A percentile compares a stretch with the other conserved stretches of the same genome.
Conservation (phyloP, 83 land plant genomes). For the Isoetes engelmannii region DNA sequence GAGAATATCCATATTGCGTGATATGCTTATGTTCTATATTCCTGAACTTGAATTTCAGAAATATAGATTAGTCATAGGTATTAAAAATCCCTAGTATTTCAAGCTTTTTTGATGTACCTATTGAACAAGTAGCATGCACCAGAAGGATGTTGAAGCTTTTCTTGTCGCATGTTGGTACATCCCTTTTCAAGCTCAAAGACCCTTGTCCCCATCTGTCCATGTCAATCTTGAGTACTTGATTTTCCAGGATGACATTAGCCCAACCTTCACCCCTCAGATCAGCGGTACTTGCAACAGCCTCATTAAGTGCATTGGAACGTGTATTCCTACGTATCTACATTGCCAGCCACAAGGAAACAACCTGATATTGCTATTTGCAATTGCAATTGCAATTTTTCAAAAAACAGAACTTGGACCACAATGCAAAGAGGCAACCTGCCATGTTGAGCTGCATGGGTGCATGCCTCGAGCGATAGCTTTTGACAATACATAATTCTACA, state of each 20-base stretch:
- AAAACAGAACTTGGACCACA: slow-evolving; percentile 82
- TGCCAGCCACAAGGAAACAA: slow-evolving; percentile 22
- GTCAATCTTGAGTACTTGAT: slow-evolving; percentile 68
- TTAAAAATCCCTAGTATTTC: too few relatives aligned
- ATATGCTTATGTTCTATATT: too few relatives aligned
- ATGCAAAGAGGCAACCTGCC: slow-evolving; percentile 79
- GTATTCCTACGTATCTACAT: slow-evolving; percentile 34
- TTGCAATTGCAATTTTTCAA: slow-evolving; percentile 96
- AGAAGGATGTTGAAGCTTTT: too few relatives aligned
- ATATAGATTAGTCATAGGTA: too few relatives aligned
- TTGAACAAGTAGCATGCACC: too few relatives aligned
- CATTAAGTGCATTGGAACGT: slow-evolving; percentile 22
- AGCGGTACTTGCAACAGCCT: slow-evolving; percentile 13
- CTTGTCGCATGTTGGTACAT: slow-evolving; percentile 66
- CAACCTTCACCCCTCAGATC: slow-evolving; percentile 33
- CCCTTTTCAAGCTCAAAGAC: slow-evolving; percentile 74
- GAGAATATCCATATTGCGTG: too few relatives aligned
- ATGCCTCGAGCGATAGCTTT: slow-evolving; percentile 48
- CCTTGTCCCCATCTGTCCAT: slow-evolving; percentile 78
- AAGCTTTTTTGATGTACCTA: too few relatives aligned
- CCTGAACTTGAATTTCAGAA: too few relatives aligned
- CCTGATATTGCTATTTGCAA: slow-evolving; percentile 77
- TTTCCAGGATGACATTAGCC: slow-evolving; percentile 51
- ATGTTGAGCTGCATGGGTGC: slow-evolving; percentile 95
- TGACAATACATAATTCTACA: slow-evolving; percentile 13